Conservation (phyloP, 116 monocot species). For the Papilionanthe hybrid region DNA sequence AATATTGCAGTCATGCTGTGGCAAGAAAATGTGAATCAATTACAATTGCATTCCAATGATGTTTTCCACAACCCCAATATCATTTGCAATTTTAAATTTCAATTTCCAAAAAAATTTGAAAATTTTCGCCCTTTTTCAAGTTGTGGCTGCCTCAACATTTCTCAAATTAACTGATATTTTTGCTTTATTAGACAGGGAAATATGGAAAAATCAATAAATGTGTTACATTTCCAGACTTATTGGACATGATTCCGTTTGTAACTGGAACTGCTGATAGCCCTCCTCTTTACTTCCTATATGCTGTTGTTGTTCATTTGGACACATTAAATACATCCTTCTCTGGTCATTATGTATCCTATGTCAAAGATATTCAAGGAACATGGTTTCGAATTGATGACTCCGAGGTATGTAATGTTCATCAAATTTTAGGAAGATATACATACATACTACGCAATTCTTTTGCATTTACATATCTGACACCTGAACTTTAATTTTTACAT, state of each 20-base stretch:
- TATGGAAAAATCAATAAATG: conserved; percentile 55
- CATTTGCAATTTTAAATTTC: neutral
- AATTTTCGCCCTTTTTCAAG: neutral
- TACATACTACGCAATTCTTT: too few relatives aligned
- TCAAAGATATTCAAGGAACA: conserved; percentile 77
- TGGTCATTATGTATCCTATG: conserved; percentile 88
- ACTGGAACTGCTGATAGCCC: conserved; percentile 45
- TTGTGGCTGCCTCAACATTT: neutral
- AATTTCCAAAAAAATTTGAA: neutral
- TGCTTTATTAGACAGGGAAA: conserved; percentile 58
- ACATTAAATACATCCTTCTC: conserved; percentile 84
- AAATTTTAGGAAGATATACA: neutral
- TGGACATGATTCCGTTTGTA: conserved; percentile 54
- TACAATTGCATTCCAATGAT: neutral
- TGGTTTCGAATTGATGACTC: conserved; percentile 90
- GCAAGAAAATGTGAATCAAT: neutral
- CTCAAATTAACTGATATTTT: neutral
- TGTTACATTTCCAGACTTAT: conserved; percentile 42
- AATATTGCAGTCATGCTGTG: neutral
- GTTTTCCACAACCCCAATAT: neutral
- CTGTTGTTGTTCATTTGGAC: conserved; percentile 88
- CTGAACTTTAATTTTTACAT: too few relatives aligned
- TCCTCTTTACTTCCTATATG: conserved; percentile 87
- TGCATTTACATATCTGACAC: too few relatives aligned
- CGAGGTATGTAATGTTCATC: conserved; percentile 45